Evolutionary conservation across 2,329 filamentous ascomycete genomes (phyloP).

Genomic region (Cladophialophora immunda): DNA sequence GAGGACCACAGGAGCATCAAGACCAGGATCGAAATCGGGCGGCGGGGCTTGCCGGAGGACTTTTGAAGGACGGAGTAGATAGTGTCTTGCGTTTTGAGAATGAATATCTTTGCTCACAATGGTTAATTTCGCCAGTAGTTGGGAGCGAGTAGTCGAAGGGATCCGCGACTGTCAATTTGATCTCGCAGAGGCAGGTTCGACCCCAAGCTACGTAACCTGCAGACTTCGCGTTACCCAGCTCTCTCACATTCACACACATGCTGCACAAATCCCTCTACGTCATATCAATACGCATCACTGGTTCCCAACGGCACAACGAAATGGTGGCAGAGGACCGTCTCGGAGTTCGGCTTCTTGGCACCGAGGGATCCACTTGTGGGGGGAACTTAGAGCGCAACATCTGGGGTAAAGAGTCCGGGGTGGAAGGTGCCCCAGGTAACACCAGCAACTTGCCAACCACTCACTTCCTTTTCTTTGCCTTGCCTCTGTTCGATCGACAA

Average conservation of each 20-base stretch:
- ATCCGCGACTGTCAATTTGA: background rate
- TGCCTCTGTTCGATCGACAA: background rate
- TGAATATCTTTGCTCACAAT: background rate
- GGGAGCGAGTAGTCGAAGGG: background rate
- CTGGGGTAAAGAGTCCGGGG: background rate
- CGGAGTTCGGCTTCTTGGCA: constrained; percentile 5
- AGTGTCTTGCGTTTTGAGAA: background rate
- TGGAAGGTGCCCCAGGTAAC: background rate
- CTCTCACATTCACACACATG: background rate
- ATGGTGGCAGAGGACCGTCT: background rate
- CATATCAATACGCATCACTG: background rate
- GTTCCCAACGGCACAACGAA: background rate
- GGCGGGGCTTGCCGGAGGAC: background rate
- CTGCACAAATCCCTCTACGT: background rate
- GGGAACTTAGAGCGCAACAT: background rate
- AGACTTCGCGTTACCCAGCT: background rate
- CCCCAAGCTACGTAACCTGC: background rate
- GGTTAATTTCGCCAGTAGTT: background rate
- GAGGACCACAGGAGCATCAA: constrained; percentile 14
- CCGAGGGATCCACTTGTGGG: background rate
- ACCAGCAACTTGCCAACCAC: background rate
- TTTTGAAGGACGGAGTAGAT: background rate
- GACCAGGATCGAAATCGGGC: constrained; percentile 16
- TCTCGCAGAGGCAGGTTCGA: background rate
- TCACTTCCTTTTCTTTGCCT: background rate